phyloP scores from a whole-genome alignment of 2,329 filamentous ascomycete genomes.

The Didymella sp. region DNA sequence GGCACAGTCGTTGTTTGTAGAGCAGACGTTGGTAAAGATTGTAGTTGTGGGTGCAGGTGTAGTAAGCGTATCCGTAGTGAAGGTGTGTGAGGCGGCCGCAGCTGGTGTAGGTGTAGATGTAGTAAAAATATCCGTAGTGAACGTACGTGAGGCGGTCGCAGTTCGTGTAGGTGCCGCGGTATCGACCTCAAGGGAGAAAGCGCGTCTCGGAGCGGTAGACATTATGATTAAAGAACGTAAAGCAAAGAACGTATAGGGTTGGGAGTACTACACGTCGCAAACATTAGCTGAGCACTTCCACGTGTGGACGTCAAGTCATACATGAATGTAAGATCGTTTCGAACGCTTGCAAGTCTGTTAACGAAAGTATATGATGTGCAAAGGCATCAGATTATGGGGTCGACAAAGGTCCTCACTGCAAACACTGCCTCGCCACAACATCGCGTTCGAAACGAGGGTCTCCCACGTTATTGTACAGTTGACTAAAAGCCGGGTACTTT shows the following conservation, averaged over 20 bases:
- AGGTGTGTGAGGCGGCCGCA: not conserved
- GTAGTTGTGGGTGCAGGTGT: conserved; percentile 5
- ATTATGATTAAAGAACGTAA: conserved; percentile 35
- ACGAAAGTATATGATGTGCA: conserved; percentile 25
- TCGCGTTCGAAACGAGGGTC: conserved; percentile 24
- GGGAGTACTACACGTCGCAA: not conserved
- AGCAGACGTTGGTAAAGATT: conserved; percentile 30
- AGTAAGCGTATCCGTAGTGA: not conserved
- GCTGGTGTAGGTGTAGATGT: not conserved
- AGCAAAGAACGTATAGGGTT: conserved; percentile 11
- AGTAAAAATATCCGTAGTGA: not conserved
- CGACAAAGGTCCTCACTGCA: conserved; percentile 25
- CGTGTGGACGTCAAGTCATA: not conserved
- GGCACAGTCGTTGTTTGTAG: conserved; percentile 33
- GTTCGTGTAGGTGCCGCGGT: conserved; percentile 19
- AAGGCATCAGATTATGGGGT: conserved; percentile 21
- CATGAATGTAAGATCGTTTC: conserved; percentile 18
- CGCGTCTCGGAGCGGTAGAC: conserved; percentile 30
- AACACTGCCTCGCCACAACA: conserved; percentile 31
- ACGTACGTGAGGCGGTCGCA: conserved; percentile 1
- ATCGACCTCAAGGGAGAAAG: conserved; percentile 23
- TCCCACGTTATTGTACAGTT: conserved; percentile 33
- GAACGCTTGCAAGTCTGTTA: conserved; percentile 20
- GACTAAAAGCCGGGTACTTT: conserved; percentile 32
- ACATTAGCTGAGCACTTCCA: conserved; percentile 1